These are phyloP conservation scores for Chlorella sp. DNA, from an alignment of 139 green algal species.

Conservation along the genomic window DNA sequence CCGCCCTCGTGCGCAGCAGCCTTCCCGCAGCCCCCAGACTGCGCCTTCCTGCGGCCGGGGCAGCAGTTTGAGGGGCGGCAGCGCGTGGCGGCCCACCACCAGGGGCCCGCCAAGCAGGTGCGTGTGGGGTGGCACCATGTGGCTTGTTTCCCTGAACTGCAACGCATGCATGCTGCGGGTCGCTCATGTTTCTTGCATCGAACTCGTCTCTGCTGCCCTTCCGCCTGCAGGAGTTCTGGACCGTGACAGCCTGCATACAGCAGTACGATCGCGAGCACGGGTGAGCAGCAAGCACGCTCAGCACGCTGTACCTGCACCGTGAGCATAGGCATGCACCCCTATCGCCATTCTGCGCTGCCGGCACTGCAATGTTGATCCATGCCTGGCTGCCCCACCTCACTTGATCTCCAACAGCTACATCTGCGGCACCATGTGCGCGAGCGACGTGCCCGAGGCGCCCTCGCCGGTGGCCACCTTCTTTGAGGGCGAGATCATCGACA, in stretches of 20 bases:
- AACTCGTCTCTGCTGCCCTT: no score
- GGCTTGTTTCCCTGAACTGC: no score
- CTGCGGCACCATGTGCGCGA: slow-evolving; percentile 68
- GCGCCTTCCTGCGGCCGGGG: slow-evolving; percentile 53
- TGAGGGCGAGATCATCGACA: slow-evolving; percentile 86
- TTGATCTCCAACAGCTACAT: no score
- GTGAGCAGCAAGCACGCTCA: no score
- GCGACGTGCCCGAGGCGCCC: slow-evolving; percentile 54
- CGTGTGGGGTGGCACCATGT: slow-evolving; percentile 15
- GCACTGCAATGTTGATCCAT: no score
- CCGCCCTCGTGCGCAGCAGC: neutral
- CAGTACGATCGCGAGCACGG: slow-evolving; percentile 51
- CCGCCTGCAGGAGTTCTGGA: slow-evolving; percentile 12
- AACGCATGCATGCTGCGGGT: no score
- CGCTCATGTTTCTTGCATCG: neutral
- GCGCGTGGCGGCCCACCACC: slow-evolving; percentile 30
- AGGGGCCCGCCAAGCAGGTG: slow-evolving; percentile 40
- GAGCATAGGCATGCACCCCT: no score
- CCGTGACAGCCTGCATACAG: slow-evolving; percentile 26
- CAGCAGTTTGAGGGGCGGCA: slow-evolving; percentile 54
- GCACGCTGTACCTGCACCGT: no score
- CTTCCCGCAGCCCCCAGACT: slow-evolving; percentile 39
- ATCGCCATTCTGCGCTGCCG: no score
- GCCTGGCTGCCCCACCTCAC: no score
- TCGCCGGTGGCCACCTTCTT: slow-evolving; percentile 73